Evolutionary conservation across 2,329 filamentous ascomycete species (phyloP).

Genomic region (Penicillium sp.): DNA sequence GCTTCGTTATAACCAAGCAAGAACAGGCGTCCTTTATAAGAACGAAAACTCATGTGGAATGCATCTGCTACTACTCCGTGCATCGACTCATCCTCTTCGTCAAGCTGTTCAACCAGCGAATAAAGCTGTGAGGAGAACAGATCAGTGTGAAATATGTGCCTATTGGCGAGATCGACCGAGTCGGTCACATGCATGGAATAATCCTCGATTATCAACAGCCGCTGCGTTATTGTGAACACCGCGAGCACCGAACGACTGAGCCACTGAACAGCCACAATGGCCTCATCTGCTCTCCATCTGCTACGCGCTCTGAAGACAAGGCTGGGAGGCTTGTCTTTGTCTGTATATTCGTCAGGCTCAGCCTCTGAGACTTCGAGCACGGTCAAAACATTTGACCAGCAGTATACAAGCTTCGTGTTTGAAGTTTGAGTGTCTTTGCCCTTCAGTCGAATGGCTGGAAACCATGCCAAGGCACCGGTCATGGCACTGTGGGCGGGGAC

Average conservation of each 20-base stretch:
- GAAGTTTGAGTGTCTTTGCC: conserved; percentile 65
- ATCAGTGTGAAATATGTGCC: conserved; percentile 88
- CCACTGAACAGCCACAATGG: conserved; percentile 96
- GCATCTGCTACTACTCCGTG: conserved; percentile 96
- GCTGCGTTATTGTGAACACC: conserved; percentile 89
- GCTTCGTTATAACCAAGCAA: conserved; percentile 91
- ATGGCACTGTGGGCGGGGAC: conserved; percentile 85
- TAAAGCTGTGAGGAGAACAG: conserved; percentile 86
- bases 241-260: conserved; percentile 88
- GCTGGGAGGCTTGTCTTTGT: conserved; percentile 73
- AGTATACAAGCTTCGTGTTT: conserved; percentile 86
- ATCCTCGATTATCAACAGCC: conserved; percentile 89
- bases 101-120: conserved; percentile 78
- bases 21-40: conserved; percentile 92
- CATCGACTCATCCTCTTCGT: conserved; percentile 84
- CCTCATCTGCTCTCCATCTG: conserved; percentile 89
- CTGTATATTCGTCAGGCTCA: conserved; percentile 54
- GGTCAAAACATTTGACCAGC: conserved; percentile 97
- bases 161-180: conserved; percentile 85
- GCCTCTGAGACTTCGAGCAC: conserved; percentile 83
- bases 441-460: conserved; percentile 91
- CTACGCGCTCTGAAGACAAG: conserved; percentile 80
- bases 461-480: conserved; percentile 95
- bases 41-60: conserved; percentile 95
- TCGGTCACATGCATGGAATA: conserved; percentile 86